These are phyloP conservation scores for Claviceps sp. DNA, from an alignment of 2,329 filamentous ascomycete genomes.

Conservation along the genomic window DNA sequence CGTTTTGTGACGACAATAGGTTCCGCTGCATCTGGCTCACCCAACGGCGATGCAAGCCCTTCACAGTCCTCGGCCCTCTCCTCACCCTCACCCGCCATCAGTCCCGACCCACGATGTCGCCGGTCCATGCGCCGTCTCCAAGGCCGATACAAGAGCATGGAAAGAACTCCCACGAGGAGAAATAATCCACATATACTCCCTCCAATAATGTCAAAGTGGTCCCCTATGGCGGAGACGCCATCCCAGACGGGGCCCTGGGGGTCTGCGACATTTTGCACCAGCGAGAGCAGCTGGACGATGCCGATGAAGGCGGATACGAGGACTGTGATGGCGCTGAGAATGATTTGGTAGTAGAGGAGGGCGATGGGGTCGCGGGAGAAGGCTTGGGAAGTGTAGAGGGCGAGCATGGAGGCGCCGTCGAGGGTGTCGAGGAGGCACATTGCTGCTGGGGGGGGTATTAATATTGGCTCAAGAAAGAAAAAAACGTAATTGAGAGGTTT, in stretches of 20 bases:
- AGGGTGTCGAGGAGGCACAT: slow-evolving; percentile 93
- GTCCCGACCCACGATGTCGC: slow-evolving; percentile 4
- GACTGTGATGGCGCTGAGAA: slow-evolving; percentile 73
- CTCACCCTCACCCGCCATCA: background rate
- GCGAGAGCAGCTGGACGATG: slow-evolving; percentile 65
- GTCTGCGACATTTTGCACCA: slow-evolving; percentile 63
- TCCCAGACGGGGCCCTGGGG: slow-evolving; percentile 78
- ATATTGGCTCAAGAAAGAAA: too few relatives aligned
- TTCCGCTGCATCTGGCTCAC: background rate
- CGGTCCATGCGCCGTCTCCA: slow-evolving; percentile 48
- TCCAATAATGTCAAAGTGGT: slow-evolving; percentile 77
- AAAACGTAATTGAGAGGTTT: background rate
- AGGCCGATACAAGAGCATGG: slow-evolving; percentile 62
- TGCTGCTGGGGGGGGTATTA: slow-evolving; percentile 41
- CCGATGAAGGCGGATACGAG: slow-evolving; percentile 78
- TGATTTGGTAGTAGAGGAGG: slow-evolving; percentile 85
- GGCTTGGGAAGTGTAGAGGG: slow-evolving; percentile 69
- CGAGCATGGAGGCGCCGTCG: slow-evolving; percentile 91
- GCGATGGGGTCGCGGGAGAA: slow-evolving; percentile 74
- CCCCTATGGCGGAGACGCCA: slow-evolving; percentile 60
- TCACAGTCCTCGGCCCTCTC: background rate
- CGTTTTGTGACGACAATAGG: background rate
- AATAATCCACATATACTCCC: slow-evolving; percentile 80
- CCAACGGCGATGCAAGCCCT: background rate
- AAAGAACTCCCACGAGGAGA: slow-evolving; percentile 59